Conservation (phyloP, 148 eudicot species). For the Amaranthus hypochondriacus region DNA sequence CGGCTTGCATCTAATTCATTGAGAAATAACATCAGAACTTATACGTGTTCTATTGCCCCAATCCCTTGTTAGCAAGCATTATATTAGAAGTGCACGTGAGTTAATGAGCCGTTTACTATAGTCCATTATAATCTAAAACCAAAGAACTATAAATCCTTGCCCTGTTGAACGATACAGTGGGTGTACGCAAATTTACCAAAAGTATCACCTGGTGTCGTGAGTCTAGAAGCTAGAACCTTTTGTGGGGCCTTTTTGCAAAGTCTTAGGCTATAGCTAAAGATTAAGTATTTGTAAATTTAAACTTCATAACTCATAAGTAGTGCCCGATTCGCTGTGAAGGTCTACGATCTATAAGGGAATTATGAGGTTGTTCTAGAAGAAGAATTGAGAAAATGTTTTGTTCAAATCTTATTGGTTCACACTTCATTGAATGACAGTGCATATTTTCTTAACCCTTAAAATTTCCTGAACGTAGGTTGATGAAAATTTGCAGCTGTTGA, state of each 20-base stretch:
- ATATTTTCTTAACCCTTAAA: neutral
- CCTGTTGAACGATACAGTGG: too few relatives aligned
- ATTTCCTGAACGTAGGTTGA: constrained; percentile 30
- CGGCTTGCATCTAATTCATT: neutral
- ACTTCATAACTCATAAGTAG: neutral
- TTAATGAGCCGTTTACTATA: too few relatives aligned
- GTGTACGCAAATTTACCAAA: too few relatives aligned
- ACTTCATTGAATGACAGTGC: neutral
- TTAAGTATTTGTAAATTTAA: neutral
- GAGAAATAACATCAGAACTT: too few relatives aligned
- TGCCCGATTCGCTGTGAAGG: too few relatives aligned
- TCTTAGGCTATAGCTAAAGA: neutral
- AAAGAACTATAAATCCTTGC: too few relatives aligned
- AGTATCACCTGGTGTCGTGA: too few relatives aligned
- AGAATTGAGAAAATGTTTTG: neutral
- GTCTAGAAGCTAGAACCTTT: too few relatives aligned
- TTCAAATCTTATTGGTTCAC: neutral
- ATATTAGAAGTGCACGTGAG: neutral
- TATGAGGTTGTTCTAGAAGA: neutral
- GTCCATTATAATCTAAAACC: too few relatives aligned
- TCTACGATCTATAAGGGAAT: neutral
- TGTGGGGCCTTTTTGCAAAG: too few relatives aligned
- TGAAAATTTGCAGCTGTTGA: constrained; percentile 64
- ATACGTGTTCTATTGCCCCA: neutral
- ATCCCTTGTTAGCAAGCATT: neutral